A percentile compares a stretch with the other conserved stretches of the same genome.
phyloP scores from a whole-genome alignment of 75 land plant species.

The Pinus tabuliformis region DNA sequence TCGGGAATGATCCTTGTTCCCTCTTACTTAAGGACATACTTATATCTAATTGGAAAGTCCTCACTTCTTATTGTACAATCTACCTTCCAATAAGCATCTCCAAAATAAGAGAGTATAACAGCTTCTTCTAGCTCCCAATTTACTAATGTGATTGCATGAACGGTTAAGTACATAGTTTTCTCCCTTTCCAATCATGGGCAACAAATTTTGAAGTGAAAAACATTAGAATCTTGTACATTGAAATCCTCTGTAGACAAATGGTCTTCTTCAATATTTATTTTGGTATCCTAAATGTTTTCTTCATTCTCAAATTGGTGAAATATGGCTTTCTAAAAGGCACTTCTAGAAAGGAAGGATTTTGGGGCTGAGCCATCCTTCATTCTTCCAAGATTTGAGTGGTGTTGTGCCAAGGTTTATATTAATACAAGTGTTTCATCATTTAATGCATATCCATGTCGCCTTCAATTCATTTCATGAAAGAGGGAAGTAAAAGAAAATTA shows the following conservation, averaged over 20 bases:
- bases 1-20: conserved; percentile 35
- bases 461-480: no score
- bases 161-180: conserved; percentile 66
- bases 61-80: conserved; percentile 42
- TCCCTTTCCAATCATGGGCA: conserved; percentile 60
- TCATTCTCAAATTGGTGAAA: conserved; percentile 29
- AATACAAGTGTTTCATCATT: no score
- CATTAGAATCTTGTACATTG: conserved; percentile 17
- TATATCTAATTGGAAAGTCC: conserved; percentile 83
- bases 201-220: conserved; percentile 68
- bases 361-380: conserved; percentile 31
- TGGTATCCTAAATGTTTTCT: not conserved
- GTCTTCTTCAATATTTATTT: conserved; percentile 1
- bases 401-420: no score
- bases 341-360: conserved; percentile 61
- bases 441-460: no score
- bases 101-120: conserved; percentile 55
- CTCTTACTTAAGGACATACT: conserved; percentile 52
- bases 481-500: no score
- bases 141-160: conserved; percentile 57
- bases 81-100: conserved; percentile 65
- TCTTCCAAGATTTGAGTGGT: no score
- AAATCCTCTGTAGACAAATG: not conserved
- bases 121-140: conserved; percentile 62
- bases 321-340: conserved; percentile 83